These are phyloP conservation scores for Cercis canadensis DNA, from an alignment of 306 rosid genomes.

Conservation along the genomic window DNA sequence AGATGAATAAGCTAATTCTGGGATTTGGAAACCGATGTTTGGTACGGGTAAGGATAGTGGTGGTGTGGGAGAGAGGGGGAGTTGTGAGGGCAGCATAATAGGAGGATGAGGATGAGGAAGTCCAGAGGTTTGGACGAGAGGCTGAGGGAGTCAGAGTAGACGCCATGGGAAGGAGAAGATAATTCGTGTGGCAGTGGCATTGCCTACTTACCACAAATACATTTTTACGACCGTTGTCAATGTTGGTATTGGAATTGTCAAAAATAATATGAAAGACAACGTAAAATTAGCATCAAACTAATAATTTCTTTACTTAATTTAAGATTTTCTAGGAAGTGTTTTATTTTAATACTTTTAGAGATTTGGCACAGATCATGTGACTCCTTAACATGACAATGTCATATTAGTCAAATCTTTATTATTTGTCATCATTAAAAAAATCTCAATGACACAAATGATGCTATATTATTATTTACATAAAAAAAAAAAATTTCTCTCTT, in stretches of 20 bases:
- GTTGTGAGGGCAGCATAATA: neutral
- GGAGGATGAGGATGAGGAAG: constrained; percentile 10
- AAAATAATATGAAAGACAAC: too few species aligned
- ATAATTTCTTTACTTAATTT: too few species aligned
- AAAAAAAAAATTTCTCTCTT: too few species aligned
- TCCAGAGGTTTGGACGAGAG: constrained; percentile 39
- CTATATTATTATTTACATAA: too few species aligned
- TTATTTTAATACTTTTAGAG: too few species aligned
- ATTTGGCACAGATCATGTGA: too few species aligned
- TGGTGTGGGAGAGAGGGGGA: constrained; percentile 47
- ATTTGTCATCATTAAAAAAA: too few species aligned
- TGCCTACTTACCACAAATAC: constrained; percentile 37
- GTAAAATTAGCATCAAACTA: too few species aligned
- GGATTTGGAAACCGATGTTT: constrained; percentile 35
- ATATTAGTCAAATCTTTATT: too few species aligned
- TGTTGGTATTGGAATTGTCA: constrained; percentile 26
- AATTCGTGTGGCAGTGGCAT: constrained; percentile 55
- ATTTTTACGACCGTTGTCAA: constrained; percentile 36
- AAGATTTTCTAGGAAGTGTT: too few species aligned
- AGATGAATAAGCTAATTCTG: constrained; percentile 33
- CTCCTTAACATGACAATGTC: too few species aligned
- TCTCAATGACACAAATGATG: too few species aligned
- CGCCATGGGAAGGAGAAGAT: constrained; percentile 55
- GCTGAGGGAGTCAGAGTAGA: constrained; percentile 33
- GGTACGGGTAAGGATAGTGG: constrained; percentile 2